Evolutionary conservation across 192 early-diverging fungal species (phyloP), one percentile per base, ranked within the genome.

Genomic region (Coemansia guatemalensis): DNA sequence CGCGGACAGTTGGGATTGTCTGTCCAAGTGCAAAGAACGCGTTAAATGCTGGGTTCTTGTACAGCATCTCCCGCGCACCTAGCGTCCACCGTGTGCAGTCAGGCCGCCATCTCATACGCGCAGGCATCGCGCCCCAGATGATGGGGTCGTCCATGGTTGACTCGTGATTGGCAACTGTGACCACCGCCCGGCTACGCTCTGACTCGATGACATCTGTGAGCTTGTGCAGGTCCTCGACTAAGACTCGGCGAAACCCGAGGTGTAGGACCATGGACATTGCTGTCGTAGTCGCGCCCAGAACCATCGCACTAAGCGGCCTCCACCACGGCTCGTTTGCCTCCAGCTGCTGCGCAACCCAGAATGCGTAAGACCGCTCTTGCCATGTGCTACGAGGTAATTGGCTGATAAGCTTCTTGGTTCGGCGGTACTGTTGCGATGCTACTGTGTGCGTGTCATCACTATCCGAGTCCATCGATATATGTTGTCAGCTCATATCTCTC

Each of bases 51-150:
- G 84, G 74, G 68, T 83, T 91, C 24, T 82, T 87, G 78, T 89
- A 96, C 51, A 91, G 90, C 21, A 95, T 86, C 64, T 96, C 93
- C 56, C 86, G 86, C 7, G 95, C 93, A n/a, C 92, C 91, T 39
- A 96, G 75, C 7, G 89, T 88, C 91, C 92, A 95, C 41, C 95
- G 86, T 74, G 88, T 82, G 24, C 77, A 60, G 6, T 84, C 67
- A 1, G 75, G 81, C 30, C 68, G 61, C 60, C 68, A 73, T 5
- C 84, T 74, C 47, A 83, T 81, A n/a, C 69, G 81, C 58, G 78
- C 58, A 9, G 89, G 89, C 56, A 93, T 62, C 5, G 85, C 68
- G 24, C 89, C 91, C 91, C 91, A 93, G 18, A 93, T 61, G 2
- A 89, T 35, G 3, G 91, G 91, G 59, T 93, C 91, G 27, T 93